phyloP scores from a whole-genome alignment of 73 alveolate species.

The Stentor coeruleus region DNA sequence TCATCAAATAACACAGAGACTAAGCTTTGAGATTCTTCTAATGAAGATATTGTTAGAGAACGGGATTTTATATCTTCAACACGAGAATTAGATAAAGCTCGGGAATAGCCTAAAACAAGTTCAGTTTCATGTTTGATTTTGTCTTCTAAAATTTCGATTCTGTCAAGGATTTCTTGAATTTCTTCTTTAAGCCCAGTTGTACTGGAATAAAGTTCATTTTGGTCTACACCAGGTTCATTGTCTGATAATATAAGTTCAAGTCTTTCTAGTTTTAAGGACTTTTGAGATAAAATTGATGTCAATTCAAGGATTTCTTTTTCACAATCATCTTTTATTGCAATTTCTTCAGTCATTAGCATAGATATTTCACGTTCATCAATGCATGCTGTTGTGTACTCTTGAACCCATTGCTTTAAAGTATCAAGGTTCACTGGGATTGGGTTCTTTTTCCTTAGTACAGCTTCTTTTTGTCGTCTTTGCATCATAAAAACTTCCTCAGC shows the following conservation, averaged over 20 bases:
- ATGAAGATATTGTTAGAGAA: background rate
- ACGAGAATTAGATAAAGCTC: background rate
- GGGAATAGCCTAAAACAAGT: constrained; percentile 28
- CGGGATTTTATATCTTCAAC: constrained; percentile 10
- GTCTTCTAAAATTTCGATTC: constrained; percentile 55
- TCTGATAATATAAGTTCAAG: constrained; percentile 31
- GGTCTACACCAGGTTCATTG: constrained; percentile 31
- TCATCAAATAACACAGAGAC: constrained; percentile 5
- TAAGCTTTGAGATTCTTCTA: constrained; percentile 3
- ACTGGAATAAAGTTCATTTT: constrained; percentile 29
- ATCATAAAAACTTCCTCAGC: constrained; percentile 45
- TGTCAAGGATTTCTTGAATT: constrained; percentile 28
- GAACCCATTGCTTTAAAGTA: constrained; percentile 24
- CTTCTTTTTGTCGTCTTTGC: constrained; percentile 30
- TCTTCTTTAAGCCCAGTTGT: constrained; percentile 35
- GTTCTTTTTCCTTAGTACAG: background rate
- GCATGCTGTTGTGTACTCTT: constrained; percentile 5
- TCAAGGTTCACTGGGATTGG: background rate
- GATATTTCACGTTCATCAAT: constrained; percentile 25
- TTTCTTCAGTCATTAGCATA: constrained; percentile 23
- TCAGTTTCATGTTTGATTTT: constrained; percentile 35
- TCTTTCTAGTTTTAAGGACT: constrained; percentile 36
- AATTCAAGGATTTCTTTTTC: constrained; percentile 51
- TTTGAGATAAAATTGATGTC: constrained; percentile 28
- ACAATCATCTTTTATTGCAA: background rate